Evolutionary conservation across 2,329 filamentous ascomycete genomes (phyloP).

Genomic region (Fusarium protoensiforme): DNA sequence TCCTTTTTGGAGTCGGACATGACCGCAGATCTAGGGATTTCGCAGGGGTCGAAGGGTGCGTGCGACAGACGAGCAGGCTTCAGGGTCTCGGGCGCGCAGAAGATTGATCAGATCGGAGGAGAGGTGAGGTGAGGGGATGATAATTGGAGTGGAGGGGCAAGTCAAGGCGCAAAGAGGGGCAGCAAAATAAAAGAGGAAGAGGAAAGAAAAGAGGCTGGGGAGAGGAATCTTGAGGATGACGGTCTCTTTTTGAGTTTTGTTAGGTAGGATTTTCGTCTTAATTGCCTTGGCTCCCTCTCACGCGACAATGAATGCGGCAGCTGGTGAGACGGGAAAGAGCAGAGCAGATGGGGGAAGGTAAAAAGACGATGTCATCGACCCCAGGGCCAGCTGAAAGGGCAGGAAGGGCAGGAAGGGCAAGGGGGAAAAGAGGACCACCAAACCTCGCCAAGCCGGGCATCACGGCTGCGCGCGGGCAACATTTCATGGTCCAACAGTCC

Average conservation of each 20-base stretch:
- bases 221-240: slow-evolving; percentile 6
- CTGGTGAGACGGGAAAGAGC: slow-evolving; percentile 10
- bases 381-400: not conserved
- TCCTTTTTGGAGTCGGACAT: slow-evolving; percentile 44
- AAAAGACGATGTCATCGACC: slow-evolving; percentile 28
- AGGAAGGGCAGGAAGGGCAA: not conserved
- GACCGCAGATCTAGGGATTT: slow-evolving; percentile 8
- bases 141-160: slow-evolving; percentile 23
- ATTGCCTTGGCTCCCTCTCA: slow-evolving; percentile 29
- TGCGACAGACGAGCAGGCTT: not conserved
- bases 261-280: not conserved
- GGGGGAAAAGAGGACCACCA: slow-evolving; percentile 13
- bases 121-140: slow-evolving; percentile 15
- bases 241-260: slow-evolving; percentile 2
- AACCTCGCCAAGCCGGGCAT: slow-evolving; percentile 31
- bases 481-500: slow-evolving; percentile 14
- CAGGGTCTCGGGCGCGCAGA: slow-evolving; percentile 3
- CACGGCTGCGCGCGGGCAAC: slow-evolving; percentile 13
- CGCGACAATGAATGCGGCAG: slow-evolving; percentile 21
- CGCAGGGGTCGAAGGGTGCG: slow-evolving; percentile 4
- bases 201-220: not conserved
- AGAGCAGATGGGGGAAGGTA: not conserved
- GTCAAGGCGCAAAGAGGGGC: not conserved
- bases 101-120: slow-evolving; percentile 20
- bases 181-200: not conserved